phyloP scores from a whole-genome alignment of 1,139 yeast genomes.

The Pichia sp. region DNA sequence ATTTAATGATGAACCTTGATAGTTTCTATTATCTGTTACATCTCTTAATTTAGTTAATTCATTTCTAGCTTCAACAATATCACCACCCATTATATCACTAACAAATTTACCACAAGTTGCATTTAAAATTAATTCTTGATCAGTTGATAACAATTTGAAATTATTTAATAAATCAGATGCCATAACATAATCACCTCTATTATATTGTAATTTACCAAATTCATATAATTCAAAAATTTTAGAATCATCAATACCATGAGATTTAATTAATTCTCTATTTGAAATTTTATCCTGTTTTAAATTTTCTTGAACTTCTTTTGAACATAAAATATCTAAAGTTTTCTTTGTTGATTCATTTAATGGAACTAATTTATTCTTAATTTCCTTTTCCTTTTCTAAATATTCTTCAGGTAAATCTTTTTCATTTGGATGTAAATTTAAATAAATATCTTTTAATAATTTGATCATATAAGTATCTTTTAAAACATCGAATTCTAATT shows the following conservation, averaged over 20 bases:
- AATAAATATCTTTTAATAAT: constrained; percentile 40
- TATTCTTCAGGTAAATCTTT: constrained; percentile 36
- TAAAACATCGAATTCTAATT: constrained; percentile 44
- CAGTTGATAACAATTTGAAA: constrained; percentile 48
- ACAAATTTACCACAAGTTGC: constrained; percentile 65
- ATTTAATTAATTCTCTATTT: constrained; percentile 40
- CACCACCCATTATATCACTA: constrained; percentile 45
- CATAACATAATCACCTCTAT: constrained; percentile 52
- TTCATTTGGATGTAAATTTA: constrained; percentile 34
- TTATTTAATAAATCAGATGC: constrained; percentile 51
- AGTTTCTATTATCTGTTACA: constrained; percentile 47
- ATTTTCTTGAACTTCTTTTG: constrained; percentile 43
- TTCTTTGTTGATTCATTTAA: constrained; percentile 40
- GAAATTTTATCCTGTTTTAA: constrained; percentile 48
- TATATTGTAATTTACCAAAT: constrained; percentile 53
- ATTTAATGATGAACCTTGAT: constrained; percentile 42
- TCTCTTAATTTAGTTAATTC: constrained; percentile 50
- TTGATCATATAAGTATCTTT: constrained; percentile 51
- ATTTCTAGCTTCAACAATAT: constrained; percentile 46
- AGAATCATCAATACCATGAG: constrained; percentile 42
- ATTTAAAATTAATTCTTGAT: constrained; percentile 41
- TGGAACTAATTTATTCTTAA: constrained; percentile 34
- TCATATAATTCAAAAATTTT: constrained; percentile 46
- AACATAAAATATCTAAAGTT: constrained; percentile 40
- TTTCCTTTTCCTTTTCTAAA: constrained; percentile 34